phyloP scores from a whole-genome alignment of 805 yeast genomes.

The Candida tallmaniae region DNA sequence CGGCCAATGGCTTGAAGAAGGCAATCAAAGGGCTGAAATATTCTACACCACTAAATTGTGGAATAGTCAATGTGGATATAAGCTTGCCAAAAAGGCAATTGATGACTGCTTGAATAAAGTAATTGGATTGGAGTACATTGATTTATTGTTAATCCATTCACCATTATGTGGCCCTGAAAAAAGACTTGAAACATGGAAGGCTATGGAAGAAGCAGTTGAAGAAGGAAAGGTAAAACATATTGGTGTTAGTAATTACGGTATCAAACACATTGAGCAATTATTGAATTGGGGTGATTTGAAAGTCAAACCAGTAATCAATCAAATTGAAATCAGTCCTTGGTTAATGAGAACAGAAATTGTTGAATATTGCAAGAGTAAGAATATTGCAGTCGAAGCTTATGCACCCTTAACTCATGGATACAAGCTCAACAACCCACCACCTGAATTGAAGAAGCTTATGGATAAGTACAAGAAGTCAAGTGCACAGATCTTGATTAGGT shows the following conservation, averaged over 20 bases:
- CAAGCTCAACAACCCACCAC: conserved; percentile 20
- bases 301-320: conserved; percentile 44
- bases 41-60: conserved; percentile 67
- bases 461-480: conserved; percentile 35
- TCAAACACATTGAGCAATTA: conserved; percentile 52
- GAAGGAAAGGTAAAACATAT: conserved; percentile 47
- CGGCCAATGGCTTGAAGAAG: conserved; percentile 32
- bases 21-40: conserved; percentile 24
- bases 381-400: conserved; percentile 32
- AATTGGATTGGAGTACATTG: conserved; percentile 59
- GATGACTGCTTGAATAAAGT: conserved; percentile 50
- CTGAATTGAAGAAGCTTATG: conserved; percentile 16
- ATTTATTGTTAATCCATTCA: conserved; percentile 61
- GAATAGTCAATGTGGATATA: conserved; percentile 62
- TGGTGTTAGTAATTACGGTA: conserved; percentile 65
- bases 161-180: conserved; percentile 41
- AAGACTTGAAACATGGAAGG: conserved; percentile 49
- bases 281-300: conserved; percentile 41
- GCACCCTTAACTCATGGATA: conserved; percentile 37
- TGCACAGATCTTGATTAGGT: conserved; percentile 46
- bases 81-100: conserved; percentile 54
- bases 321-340: conserved; percentile 50
- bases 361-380: conserved; percentile 22
- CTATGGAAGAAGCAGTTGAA: conserved; percentile 52
- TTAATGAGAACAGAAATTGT: conserved; percentile 37